A percentile compares a stretch with the other conserved stretches of the same genome.
Conservation (phyloP, 305 asterid species). For the Plantago rigida region DNA sequence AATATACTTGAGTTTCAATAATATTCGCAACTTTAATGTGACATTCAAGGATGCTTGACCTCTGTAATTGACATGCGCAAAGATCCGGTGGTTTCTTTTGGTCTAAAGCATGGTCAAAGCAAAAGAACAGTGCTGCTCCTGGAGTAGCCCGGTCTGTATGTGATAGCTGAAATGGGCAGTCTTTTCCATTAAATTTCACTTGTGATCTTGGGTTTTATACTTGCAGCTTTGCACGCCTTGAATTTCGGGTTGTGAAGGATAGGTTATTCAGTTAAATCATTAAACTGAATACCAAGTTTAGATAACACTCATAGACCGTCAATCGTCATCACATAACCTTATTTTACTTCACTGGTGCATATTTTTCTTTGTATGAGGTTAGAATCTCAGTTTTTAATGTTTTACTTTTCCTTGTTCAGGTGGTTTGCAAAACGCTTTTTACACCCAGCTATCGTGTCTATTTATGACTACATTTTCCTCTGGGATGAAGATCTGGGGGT, state of each 20-base stretch:
- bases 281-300: background rate
- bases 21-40: constrained; percentile 7
- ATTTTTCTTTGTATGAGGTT: constrained; percentile 4
- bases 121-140: background rate
- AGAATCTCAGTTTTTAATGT: constrained; percentile 13
- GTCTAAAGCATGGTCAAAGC: background rate
- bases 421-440: constrained; percentile 97
- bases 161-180: background rate
- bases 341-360: background rate
- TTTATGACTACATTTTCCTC: constrained; percentile 78
- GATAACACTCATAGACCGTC: background rate
- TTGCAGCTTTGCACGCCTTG: background rate
- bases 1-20: constrained; percentile 8
- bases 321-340: background rate
- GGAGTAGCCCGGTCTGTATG: background rate
- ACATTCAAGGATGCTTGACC: background rate
- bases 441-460: constrained; percentile 76
- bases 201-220: background rate
- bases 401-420: constrained; percentile 40
- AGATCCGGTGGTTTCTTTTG: background rate
- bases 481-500: constrained; percentile 99
- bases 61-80: background rate
- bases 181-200: background rate
- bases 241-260: background rate
- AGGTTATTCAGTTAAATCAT: background rate